phyloP scores from a whole-genome alignment of 306 rosid genomes.

The Carpinus fangiana region DNA sequence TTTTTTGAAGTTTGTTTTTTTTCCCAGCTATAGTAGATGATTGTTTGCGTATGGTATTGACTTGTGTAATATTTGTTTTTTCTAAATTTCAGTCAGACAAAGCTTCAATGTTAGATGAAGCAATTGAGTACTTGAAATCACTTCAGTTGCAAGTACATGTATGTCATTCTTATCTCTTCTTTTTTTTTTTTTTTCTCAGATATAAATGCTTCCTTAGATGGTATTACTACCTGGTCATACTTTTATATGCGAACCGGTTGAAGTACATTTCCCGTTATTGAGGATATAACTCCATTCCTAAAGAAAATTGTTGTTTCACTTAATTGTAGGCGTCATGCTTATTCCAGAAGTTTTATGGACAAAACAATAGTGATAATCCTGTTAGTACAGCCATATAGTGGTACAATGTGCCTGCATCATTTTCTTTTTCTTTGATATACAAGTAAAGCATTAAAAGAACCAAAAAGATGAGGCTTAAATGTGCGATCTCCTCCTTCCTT shows the following conservation, averaged over 20 bases:
- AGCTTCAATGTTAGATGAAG: conserved; percentile 95
- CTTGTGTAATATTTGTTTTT: conserved; percentile 1
- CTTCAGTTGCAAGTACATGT: conserved; percentile 91
- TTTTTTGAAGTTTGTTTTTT: neutral
- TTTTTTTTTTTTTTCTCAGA: neutral
- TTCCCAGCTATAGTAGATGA: neutral
- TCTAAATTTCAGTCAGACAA: conserved; percentile 66
- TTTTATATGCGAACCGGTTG: too few relatives aligned
- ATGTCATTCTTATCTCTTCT: conserved; percentile 14
- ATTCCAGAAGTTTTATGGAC: neutral
- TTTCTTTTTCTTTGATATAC: neutral
- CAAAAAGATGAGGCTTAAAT: neutral
- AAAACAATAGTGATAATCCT: neutral
- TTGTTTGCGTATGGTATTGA: conserved; percentile 8
- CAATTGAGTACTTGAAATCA: conserved; percentile 82
- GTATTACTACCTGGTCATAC: neutral
- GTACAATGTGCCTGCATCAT: neutral
- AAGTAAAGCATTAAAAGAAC: neutral
- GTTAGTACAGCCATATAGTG: neutral
- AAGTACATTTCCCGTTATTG: neutral
- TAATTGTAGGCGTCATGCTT: neutral
- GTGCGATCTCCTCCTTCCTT: neutral
- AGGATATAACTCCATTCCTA: neutral
- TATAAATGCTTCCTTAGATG: neutral
- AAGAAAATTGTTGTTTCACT: neutral